Conservation (phyloP, 2,329 filamentous ascomycete genomes). For the Ophiostoma sp. region DNA sequence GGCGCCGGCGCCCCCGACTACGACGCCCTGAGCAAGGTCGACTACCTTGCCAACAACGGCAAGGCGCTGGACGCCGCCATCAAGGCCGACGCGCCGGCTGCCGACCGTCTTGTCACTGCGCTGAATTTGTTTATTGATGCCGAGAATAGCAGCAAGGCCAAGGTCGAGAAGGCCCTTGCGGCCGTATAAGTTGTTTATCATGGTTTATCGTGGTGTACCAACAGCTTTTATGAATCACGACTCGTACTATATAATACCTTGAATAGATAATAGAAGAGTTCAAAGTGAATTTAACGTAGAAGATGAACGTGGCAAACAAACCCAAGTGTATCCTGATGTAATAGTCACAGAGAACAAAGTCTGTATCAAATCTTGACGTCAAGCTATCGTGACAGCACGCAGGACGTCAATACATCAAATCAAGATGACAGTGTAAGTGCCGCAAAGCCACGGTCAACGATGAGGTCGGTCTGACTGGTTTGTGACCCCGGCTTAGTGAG, state of each 20-base stretch:
- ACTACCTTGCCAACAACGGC: constrained; percentile 45
- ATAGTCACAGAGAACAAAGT: too few relatives aligned
- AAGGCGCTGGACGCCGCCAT: constrained; percentile 41
- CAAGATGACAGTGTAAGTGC: too few relatives aligned
- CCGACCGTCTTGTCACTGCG: constrained; percentile 37
- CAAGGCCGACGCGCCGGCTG: constrained; percentile 36
- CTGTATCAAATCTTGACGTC: too few relatives aligned
- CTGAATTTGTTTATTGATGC: constrained; percentile 38
- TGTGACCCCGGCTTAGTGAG: too few relatives aligned
- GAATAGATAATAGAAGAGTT: neutral
- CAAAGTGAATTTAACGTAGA: too few relatives aligned
- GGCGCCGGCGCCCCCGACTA: constrained; percentile 29
- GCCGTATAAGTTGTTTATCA: neutral
- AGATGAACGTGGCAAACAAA: too few relatives aligned
- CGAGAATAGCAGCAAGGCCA: constrained; percentile 32
- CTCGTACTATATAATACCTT: neutral
- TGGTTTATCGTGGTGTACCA: too few relatives aligned
- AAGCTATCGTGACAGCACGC: too few relatives aligned
- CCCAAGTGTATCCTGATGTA: neutral
- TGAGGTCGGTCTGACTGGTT: too few relatives aligned
- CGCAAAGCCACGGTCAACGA: too few relatives aligned
- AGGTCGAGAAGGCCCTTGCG: constrained; percentile 31
- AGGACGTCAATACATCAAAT: too few relatives aligned
- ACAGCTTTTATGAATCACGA: neutral
- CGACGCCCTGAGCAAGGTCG: constrained; percentile 34